Evolutionary conservation across 2,329 filamentous ascomycete species (phyloP), one percentile per base, ranked within the genome.

Genomic region (Penicillium aurantiogriseum): DNA sequence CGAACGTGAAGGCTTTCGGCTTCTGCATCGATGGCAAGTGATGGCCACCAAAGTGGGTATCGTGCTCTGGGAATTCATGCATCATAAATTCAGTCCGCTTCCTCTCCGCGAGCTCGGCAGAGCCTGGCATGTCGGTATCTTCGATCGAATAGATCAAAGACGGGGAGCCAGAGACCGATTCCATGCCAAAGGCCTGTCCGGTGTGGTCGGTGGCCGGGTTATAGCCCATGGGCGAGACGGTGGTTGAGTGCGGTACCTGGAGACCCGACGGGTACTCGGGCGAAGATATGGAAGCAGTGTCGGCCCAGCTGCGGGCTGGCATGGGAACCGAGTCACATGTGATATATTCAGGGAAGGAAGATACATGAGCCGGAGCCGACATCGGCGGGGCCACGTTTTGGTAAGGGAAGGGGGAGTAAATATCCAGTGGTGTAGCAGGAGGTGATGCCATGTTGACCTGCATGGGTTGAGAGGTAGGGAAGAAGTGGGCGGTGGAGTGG

Each of bases 1-100:
- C 59, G 58, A 80, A 79, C 11, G 74, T 75, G 59, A 77, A 80
- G 45, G 68, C 73, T 63, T 77, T 77, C 7, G 74, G 72, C 63
- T 73, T 74, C 56, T 77, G 74, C 23, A 55, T 54, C 38, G 70
- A 70, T 29, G 71, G 64, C 49, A 79, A 65, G 55, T 77, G 75
- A 54, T 79, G 74, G n/a, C 76, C 71, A 44, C 73, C 70, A 57
- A 73, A 74, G 23, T 73, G 72, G 60, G 72, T 70, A 54, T 75
- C 73, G 58, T 80, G 77, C 57, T 78, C 71, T 13, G 76, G 72
- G 57, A 77, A 79, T 57, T 79, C 77, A 49, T 76, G 74, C 49
- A 79, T 77, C 56, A 72, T 69, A 59, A 79, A 79, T 60, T 78
- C 74, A 1, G 71, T 70, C 38, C 65, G 66, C 64, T 74, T 74